phyloP scores from a whole-genome alignment of 306 rosid genomes.

The Rubus parviflorus region DNA sequence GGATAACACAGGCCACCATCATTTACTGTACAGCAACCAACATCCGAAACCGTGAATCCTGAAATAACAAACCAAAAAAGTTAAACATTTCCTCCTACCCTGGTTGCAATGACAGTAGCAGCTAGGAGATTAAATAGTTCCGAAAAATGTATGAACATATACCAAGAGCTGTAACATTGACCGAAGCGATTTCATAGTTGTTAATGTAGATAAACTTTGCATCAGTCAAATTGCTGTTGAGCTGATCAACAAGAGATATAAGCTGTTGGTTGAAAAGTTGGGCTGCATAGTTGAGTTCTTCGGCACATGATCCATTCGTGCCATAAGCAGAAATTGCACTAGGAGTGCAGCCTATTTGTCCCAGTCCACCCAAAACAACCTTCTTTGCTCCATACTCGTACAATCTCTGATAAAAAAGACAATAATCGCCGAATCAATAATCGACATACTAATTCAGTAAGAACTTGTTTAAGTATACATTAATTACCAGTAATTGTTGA shows the following conservation, averaged over 20 bases:
- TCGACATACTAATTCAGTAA: neutral
- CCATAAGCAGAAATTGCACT: slow-evolving; percentile 19
- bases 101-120: neutral
- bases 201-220: slow-evolving; percentile 44
- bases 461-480: neutral
- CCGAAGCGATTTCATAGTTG: slow-evolving; percentile 2
- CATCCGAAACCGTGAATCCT: slow-evolving; percentile 33
- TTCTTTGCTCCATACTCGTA: slow-evolving; percentile 57
- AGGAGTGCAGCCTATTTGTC: slow-evolving; percentile 57
- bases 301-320: slow-evolving; percentile 40
- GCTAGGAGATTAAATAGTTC: neutral
- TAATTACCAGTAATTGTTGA: slow-evolving; percentile 37
- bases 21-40: slow-evolving; percentile 36
- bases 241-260: slow-evolving; percentile 27
- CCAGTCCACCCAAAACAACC: slow-evolving; percentile 46
- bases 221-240: slow-evolving; percentile 30
- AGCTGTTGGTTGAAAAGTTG: slow-evolving; percentile 43
- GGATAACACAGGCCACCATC: slow-evolving; percentile 34
- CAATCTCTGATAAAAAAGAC: neutral
- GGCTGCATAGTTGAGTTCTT: slow-evolving; percentile 25
- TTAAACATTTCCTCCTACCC: neutral
- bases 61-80: neutral
- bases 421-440: neutral
- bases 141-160: neutral
- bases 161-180: slow-evolving; percentile 13